A percentile compares a stretch with the other conserved stretches of the same genome.
Conservation (phyloP, 2,329 filamentous ascomycete genomes). For the Phaeophleospora eucalypticola region DNA sequence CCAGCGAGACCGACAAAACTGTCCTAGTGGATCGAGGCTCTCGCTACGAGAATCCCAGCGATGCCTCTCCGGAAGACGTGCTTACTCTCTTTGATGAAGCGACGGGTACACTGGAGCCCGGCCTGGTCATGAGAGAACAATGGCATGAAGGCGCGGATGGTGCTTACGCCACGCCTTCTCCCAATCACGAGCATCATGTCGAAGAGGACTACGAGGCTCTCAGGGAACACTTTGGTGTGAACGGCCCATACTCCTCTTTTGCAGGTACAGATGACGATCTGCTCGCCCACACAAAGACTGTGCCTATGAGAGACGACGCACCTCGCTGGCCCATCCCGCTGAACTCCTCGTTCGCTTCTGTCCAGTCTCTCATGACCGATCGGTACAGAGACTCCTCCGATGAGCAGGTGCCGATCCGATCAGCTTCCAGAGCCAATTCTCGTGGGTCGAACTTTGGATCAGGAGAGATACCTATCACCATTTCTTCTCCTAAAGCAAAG, state of each 20-base stretch:
- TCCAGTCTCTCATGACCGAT: background rate
- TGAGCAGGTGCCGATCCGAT: background rate
- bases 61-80: background rate
- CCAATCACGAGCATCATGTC: background rate
- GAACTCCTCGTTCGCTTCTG: background rate
- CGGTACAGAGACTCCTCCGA: background rate
- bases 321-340: background rate
- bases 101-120: background rate
- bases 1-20: conserved; percentile 6
- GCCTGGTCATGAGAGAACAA: background rate
- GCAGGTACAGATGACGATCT: background rate
- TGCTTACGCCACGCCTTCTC: background rate
- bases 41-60: background rate
- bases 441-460: conserved; percentile 1
- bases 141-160: background rate
- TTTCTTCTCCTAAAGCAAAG: background rate
- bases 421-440: background rate
- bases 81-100: conserved; percentile 1
- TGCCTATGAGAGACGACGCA: background rate
- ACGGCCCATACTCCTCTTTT: background rate
- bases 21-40: conserved; percentile 30
- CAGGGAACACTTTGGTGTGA: background rate
- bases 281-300: background rate
- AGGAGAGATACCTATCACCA: background rate
- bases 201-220: background rate